Evolutionary conservation across 176 grass and related monocot species (phyloP), one percentile per base, ranked within the genome.

Genomic region (Eleusine indica): DNA sequence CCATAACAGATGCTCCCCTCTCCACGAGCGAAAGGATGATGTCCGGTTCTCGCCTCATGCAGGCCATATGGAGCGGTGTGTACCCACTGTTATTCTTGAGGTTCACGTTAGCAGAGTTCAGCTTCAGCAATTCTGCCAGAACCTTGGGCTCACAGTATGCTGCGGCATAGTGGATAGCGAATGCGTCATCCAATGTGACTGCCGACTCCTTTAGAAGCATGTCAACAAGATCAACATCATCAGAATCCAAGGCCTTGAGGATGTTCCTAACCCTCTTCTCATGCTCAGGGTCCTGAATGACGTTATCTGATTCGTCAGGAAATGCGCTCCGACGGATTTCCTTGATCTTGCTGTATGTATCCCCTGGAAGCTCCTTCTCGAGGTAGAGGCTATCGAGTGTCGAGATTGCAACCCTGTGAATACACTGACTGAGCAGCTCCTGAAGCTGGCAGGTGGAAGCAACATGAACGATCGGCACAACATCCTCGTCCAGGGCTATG

Each of bases 61-160:
- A 89, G 66, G 93, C 93, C 56, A 95, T 53, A 66, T 95, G 93
- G 39, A 95, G 68, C 0, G 93, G 87, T 1, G 93, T 95, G 25
- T 79, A 88, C 10, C 90, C 93, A 28, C 85, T 92, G 15, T 40
- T 42, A 51, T 86, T 95, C 80, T 71, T 95, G 57, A 88, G 76
- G 47, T 95, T 92, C 37, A 90, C 83, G n/a, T 90, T 90, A 3
- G 76, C 87, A 4, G 87, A 88, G 5, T 83, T 35, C 52, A 92
- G 71, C 6, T 90, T 91, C 65, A 95, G 51, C 68, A 95, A 67
- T 54, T 81, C 83, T 1, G 87, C 38, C 0, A 95, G 47, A 19
- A 95, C 76, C 66, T 95, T 95, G 16, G 90, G 84, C 12, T 92
- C 88, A 63, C 93, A 95, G 54, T 92, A 92, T 18, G 93, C 90